Base-by-base conservation (phyloP, 1,284 basidiomycete species). In the Peniophora sp. region DNA sequence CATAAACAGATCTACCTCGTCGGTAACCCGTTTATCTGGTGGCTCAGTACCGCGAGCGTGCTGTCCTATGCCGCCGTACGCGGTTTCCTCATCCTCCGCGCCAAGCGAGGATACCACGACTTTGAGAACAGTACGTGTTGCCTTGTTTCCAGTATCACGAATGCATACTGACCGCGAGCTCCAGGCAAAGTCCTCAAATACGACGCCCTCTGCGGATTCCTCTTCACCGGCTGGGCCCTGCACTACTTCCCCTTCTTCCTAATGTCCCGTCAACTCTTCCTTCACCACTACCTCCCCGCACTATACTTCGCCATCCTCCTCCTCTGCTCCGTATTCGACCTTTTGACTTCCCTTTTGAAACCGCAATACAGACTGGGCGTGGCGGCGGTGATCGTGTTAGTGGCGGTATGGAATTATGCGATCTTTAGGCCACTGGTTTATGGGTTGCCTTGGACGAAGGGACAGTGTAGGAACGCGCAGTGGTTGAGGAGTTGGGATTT, bases 401-500 rank as follows among this genome's bases (percentile, higher is more conserved):
- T 93, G 39, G 89, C 85, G 0, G 67, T 96, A 22, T 89, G 84
- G 78, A 84, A 84, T 55, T 98, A 85, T 69, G 73, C 74, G 45
- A 78, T 87, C 61, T 89, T 93, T 63, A 88, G 85, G 56, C 89
- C 96, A 0, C 66, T 99, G 47, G 75, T 81, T 0, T 99, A 99
- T 65, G 97, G 92, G 0, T 78, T 69, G 17, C 75, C 80, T 0
- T 99, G 97, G 97, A 99, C 94, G 25, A 85, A 77, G 66, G 63
- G 63, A 11, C 77, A 89, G 54, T 99, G 96, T 63, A 69, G 81
- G 53, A 76, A 73, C 45, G 85, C 93, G 3, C 84, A 85, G 62
- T 94, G 92, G 91, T 61, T 94, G 50, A 90, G 85, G 70, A 87
- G 83, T 2, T 99, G 97, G 96, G 97, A 99, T 67, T 98, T 99